Evolutionary conservation across 2,329 filamentous ascomycete genomes (phyloP), one percentile per base, ranked within the genome.

Genomic region (Zalaria sp.): DNA sequence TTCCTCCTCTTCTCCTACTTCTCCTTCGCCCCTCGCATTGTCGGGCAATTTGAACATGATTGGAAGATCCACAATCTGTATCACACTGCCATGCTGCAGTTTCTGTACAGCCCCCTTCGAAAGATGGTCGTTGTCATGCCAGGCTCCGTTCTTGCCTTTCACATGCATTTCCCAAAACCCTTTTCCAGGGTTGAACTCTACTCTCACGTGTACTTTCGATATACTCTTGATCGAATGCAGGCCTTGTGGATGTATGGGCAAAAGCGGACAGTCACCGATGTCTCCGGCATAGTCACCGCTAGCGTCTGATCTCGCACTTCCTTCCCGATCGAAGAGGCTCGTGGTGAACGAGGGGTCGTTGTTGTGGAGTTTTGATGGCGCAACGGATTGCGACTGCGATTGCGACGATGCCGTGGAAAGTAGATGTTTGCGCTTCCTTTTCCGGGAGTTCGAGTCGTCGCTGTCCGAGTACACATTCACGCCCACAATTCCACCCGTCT

Each of bases 211-310:
- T 50, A 81, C 67, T 46, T 82, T 69, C 3, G 83, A 88, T 42
- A 88, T 87, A 39, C 73, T 74, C 54, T 81, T 83, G 39, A 82
- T 83, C 47, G 73, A 75, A 45, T 59, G 67, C 3, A 75, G 72
- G 46, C 76, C 72, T 0, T 76, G 77, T 3, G 82, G 83, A 57
- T 87, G 83, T 36, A 88, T 83, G 29, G 76, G 75, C 38, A 87
- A 70, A 44, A 83, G 71, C 3, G 43, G 46, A 34, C 40, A 43
- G n/a, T 47, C 43, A 27, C 18, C 18, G 18, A 18, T 18, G 18
- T 18, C 18, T 18, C 18, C 18, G 18, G 18, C 18, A 18, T 18
- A 18, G 18, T 18, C 18, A 18, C 18, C 18, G 18, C 18, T 18
- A 18, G 18, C 18, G 18, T 18, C 18, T 18, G 18, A 18, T 18